phyloP scores from a whole-genome alignment of 2,329 filamentous ascomycete genomes.

The Botrytis pseudocinerea region DNA sequence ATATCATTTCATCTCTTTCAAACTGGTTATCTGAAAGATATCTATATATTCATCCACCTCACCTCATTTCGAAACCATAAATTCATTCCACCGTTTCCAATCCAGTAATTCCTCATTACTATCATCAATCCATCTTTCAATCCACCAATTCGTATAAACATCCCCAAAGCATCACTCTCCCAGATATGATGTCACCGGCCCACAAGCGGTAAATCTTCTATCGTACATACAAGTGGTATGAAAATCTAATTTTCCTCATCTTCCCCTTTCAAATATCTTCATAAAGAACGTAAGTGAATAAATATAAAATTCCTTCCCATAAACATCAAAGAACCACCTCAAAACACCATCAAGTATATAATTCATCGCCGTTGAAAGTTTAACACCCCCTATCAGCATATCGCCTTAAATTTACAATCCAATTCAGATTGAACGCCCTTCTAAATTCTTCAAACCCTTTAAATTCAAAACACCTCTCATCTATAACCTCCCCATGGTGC shows the following conservation, averaged over 20 bases:
- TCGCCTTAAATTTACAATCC: constrained; percentile 3
- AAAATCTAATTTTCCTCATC: background rate
- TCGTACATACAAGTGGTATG: background rate
- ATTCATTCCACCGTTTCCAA: background rate
- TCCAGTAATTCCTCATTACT: background rate
- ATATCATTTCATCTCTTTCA: background rate
- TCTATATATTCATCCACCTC: background rate
- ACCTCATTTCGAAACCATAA: background rate
- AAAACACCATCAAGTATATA: background rate
- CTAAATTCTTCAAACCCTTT: background rate
- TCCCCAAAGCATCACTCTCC: background rate
- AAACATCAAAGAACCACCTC: background rate
- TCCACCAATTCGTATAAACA: background rate
- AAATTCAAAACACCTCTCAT: background rate
- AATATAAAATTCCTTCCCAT: background rate
- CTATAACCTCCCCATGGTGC: constrained; percentile 4
- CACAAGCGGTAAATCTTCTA: background rate
- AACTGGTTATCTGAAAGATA: background rate
- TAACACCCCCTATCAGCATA: background rate
- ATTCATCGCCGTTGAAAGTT: background rate
- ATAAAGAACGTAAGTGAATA: background rate
- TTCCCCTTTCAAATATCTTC: background rate
- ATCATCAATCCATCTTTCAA: background rate
- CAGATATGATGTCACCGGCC: background rate
- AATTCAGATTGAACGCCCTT: background rate